Evolutionary conservation across 1,284 basidiomycete genomes (phyloP), one percentile per base, ranked within the genome.

Genomic region (Athelia psychrophila): DNA sequence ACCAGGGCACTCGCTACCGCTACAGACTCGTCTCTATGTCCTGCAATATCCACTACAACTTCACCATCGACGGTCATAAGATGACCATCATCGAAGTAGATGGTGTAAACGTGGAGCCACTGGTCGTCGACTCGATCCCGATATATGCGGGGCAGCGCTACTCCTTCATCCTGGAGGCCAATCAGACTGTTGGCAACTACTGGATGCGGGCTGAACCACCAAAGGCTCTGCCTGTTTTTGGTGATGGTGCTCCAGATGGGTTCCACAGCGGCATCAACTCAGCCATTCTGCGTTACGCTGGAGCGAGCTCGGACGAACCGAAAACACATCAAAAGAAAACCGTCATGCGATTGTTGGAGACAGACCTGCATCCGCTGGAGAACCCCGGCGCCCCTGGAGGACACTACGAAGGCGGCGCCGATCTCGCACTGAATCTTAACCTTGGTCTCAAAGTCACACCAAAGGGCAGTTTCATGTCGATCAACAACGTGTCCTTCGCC

Each of bases 1-100:
- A 66, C 20, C 48, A 54, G n/a, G 69, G 65, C 16, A 63, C 59
- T 51, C 64, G 66, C 3, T 68, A 69, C 52, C 67, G 69, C 32
- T 63, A 72, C 58, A 62, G 68, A 22, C 36, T 70, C 32, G 45
- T 71, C 23, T 52, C 54, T 13, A 54, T 56, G 40, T 54, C 64
- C 19, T 68, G 66, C 27, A 63, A 69, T 35, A 54, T 59, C 13
- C 62, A 53, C 50, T 63, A 60, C 45, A 68, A 61, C 20, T 65
- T 66, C 44, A 61, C 63, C 9, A 72, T 75, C 48, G 68, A 71
- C 44, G 59, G 62, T 5, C 73, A 75, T 50, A 56, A 57, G 19
- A 56, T 75, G 61, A 70, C 67, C 2, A 60, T 83, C 50, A 83
- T 83, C 55, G 81, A 83, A 57, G 71, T 68, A 0, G 81, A 83